These are phyloP conservation scores for Penicillium ochrochloron DNA, from an alignment of 495 filamentous ascomycete species.

Conservation along the genomic window DNA sequence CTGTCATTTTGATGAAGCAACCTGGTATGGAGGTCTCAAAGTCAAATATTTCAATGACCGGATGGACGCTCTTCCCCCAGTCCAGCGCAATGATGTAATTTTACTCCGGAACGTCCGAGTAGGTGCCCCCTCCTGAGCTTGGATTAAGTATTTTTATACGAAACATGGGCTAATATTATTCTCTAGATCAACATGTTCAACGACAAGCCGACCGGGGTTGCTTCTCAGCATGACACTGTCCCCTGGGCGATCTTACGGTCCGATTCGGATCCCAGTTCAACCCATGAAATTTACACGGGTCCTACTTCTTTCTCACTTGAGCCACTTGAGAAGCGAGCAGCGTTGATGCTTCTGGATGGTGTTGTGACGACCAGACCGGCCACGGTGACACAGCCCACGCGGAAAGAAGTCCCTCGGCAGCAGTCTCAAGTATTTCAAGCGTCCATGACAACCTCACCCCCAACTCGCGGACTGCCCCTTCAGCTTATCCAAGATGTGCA, in stretches of 20 bases:
- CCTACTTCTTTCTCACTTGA: constrained; percentile 37
- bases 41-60: constrained; percentile 55
- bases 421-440: constrained; percentile 20
- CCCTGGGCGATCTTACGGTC: constrained; percentile 46
- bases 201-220: constrained; percentile 34
- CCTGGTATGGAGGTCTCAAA: constrained; percentile 48
- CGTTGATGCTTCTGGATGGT: constrained; percentile 36
- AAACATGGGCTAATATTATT: constrained; percentile 1
- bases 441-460: constrained; percentile 15
- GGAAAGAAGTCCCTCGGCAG: neutral
- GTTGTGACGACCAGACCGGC: constrained; percentile 16
- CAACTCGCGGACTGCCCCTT: constrained; percentile 52
- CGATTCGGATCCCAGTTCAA: constrained; percentile 30
- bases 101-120: constrained; percentile 50
- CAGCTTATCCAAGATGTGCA: constrained; percentile 67
- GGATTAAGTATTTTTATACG: neutral
- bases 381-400: constrained; percentile 7
- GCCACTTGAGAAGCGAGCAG: constrained; percentile 34
- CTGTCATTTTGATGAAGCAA: constrained; percentile 34
- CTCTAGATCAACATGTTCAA: constrained; percentile 33
- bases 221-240: constrained; percentile 34
- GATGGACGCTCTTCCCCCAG: constrained; percentile 41
- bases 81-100: constrained; percentile 51
- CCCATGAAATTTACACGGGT: constrained; percentile 34
- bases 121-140: constrained; percentile 15